Base-by-base conservation (phyloP, 192 early-diverging fungal species). In the Globomyces pollinis-pini region DNA sequence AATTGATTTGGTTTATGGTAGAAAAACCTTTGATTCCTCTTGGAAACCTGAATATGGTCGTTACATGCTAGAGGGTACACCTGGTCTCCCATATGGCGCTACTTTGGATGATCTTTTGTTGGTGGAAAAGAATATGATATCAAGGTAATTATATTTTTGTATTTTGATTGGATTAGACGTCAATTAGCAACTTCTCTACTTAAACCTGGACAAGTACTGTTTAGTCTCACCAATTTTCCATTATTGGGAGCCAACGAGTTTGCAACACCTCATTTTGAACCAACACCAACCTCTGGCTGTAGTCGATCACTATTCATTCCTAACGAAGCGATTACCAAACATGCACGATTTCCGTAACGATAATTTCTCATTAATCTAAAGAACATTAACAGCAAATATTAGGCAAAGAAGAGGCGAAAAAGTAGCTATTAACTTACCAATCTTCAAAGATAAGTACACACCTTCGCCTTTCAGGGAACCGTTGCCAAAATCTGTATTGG, bases 31-130 rank as follows among this genome's bases (percentile, higher is more conserved):
- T 50, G 78, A 87, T 66, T 82, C 87, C 12, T 84, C 90, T 23
- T 99, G 94, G 94, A 81, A 89, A 62, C 93, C 93, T 31, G 96
- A 99, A 67, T 99, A 92, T 69, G 96, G 90, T 15, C 78, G 91
- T 26, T 99, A 87, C 74, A 99, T 99, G 96, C 72, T 96, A 61
- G 95, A 98, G 75, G 82, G 79, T 75, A 96, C 95, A 0, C 96
- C 96, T 7, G 91, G 90, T 3, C 66, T 74, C 13, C 96, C 96
- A 0, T 98, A 96, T 69, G 90, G 90, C 50, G 79, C 84, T 20
- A 84, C 84, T 9, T 73, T 95, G 26, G 64, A 79, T 26, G 90
- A 95, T 62, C 67, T 96, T 20, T 66, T 90, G 20, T 75, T 69
- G 20, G 93, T 96, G 2, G 91, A 98, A 65, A 71, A 77, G 30